phyloP scores from a whole-genome alignment of 352 stramenopile species.

The Globisporangium spinosum region DNA sequence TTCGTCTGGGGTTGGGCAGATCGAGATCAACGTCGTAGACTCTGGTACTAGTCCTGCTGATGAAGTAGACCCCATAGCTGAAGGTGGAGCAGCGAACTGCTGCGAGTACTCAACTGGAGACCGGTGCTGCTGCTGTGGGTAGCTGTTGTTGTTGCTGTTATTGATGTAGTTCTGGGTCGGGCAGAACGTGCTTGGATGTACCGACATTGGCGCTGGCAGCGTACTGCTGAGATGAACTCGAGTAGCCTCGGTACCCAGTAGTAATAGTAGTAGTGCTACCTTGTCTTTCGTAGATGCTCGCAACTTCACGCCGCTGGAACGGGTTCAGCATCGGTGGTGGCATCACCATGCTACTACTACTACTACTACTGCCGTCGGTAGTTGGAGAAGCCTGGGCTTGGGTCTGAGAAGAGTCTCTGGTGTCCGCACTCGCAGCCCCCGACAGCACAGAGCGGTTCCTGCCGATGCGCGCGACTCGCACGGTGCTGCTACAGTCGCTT shows the following conservation, averaged over 20 bases:
- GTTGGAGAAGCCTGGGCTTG: not conserved
- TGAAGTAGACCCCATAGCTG: not conserved
- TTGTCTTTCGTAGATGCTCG: not conserved
- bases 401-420: not conserved
- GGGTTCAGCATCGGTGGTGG: slow-evolving; percentile 2
- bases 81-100: not conserved
- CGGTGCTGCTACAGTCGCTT: slow-evolving; percentile 6
- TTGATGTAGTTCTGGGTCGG: not conserved
- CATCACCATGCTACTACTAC: not conserved
- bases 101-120: slow-evolving; percentile 2
- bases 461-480: slow-evolving; percentile 2
- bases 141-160: not conserved
- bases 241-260: not conserved
- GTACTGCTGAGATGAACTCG: not conserved
- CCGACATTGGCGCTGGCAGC: not conserved
- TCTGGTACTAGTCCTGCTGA: not conserved
- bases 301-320: slow-evolving; percentile 8
- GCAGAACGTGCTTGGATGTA: not conserved
- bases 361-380: no score
- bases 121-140: not conserved
- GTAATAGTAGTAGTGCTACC: no score
- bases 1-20: not conserved
- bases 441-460: slow-evolving; percentile 3
- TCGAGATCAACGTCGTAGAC: slow-evolving; percentile 12
- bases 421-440: not conserved